Evolutionary conservation across 495 filamentous ascomycete genomes (phyloP), one percentile per base, ranked within the genome.

Genomic region (Podospora fimiseda): DNA sequence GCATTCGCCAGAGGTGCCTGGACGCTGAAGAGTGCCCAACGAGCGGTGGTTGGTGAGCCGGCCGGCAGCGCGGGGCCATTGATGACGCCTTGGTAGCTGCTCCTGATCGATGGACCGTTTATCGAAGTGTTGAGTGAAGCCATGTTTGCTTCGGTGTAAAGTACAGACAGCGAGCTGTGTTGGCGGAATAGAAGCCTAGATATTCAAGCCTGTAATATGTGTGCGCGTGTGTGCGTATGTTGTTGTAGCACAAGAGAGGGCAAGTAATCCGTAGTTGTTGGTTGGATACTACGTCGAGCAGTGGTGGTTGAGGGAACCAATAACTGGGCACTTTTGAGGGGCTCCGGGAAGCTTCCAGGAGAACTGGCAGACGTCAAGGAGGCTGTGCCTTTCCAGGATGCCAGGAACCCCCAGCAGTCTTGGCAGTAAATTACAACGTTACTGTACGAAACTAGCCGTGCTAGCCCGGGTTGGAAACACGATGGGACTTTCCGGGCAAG

Each of bases 11-110:
- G 77, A 27, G 93, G 93, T 14, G 91, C 86, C 50, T 90, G 88
- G 40, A 97, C 94, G 27, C 87, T 85, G 67, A 90, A 96, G 23
- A 97, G 72, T 18, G 88, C 94, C 93, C 93, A 99, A 56, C 74
- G 77, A 44, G 81, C 83, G 30, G 79, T 76, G 33, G 78, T 77
- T 22, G 74, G 62, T 9, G 78, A 80, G 49, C 72, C 68, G 4
- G 84, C 83, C 30, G 86, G 80, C 13, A 86, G 75, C 42, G 77
- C 73, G 43, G 83, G 70, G 54, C 84, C 79, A 61, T 94, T 86
- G 65, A 96, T 77, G 48, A 99, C 83, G 36, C 84, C 81, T 63
- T 92, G 83, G 70, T 99, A 99, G 71, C 90, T 95, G 68, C 85
- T 87, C 49, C 83, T 87, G 68, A 96, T 96, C 30, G 90, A 92